A percentile compares a stretch with the other conserved stretches of the same genome.
Evolutionary conservation across 1,284 basidiomycete species (phyloP).

Genomic region (Binderoboletus segoi): DNA sequence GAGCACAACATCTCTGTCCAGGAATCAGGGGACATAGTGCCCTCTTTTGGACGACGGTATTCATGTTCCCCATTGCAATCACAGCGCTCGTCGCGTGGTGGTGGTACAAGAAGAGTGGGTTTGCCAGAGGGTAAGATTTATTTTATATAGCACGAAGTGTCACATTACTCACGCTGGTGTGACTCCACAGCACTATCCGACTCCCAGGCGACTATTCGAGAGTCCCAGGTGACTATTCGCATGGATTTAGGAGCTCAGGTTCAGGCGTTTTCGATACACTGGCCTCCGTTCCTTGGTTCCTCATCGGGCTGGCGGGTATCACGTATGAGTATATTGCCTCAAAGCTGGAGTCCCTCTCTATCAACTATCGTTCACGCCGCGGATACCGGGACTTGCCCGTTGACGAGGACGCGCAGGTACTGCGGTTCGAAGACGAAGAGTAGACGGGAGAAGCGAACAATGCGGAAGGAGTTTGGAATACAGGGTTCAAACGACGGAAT

Average conservation of each 20-base stretch:
- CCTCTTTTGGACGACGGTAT: conserved; percentile 82
- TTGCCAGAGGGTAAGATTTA: conserved; percentile 65
- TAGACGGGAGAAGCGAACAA: no score
- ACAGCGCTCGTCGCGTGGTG: conserved; percentile 77
- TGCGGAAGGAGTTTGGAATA: background rate
- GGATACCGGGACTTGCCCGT: conserved; percentile 85
- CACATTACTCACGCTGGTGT: conserved; percentile 6
- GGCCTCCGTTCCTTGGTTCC: conserved; percentile 85
- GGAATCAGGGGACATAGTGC: conserved; percentile 70
- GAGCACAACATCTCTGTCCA: conserved; percentile 74
- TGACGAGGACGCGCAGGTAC: conserved; percentile 86
- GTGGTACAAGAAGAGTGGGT: conserved; percentile 73
- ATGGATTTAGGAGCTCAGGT: conserved; percentile 24
- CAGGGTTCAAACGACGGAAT: background rate
- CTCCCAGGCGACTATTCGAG: conserved; percentile 55
- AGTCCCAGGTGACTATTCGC: conserved; percentile 54
- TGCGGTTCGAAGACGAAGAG: conserved; percentile 81
- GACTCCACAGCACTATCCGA: conserved; percentile 65
- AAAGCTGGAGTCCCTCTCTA: conserved; percentile 43
- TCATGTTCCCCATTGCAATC: conserved; percentile 74
- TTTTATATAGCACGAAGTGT: background rate
- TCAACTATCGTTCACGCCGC: conserved; percentile 50
- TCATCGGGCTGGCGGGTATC: conserved; percentile 76
- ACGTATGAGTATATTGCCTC: conserved; percentile 68
- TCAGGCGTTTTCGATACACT: conserved; percentile 67